phyloP scores from a whole-genome alignment of 2,329 filamentous ascomycete genomes.

The Colletotrichum truncatum region DNA sequence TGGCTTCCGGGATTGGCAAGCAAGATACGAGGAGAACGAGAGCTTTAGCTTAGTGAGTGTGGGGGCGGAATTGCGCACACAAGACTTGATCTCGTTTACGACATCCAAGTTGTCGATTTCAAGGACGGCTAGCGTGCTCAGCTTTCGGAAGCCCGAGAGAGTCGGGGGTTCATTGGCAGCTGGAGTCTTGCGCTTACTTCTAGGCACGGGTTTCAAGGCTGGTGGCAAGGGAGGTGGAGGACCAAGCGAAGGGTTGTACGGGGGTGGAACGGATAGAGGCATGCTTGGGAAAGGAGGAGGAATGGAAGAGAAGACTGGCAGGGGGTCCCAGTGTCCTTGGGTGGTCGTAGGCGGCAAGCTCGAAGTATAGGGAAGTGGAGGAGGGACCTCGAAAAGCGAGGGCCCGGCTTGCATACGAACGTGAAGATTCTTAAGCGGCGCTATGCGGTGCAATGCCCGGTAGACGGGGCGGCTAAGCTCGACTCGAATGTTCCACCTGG shows the following conservation, averaged over 20 bases:
- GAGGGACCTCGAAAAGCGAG: conserved; percentile 62
- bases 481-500: conserved; percentile 71
- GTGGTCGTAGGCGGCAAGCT: conserved; percentile 30
- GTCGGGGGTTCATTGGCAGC: conserved; percentile 56
- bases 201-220: conserved; percentile 45
- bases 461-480: conserved; percentile 69
- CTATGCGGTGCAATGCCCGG: conserved; percentile 62
- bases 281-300: conserved; percentile 27
- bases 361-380: conserved; percentile 51
- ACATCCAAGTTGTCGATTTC: conserved; percentile 69
- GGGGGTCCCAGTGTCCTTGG: conserved; percentile 26
- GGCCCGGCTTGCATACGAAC: conserved; percentile 67
- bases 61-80: conserved; percentile 62
- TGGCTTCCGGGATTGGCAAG: conserved; percentile 51
- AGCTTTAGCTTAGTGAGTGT: conserved; percentile 64
- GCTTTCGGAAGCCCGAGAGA: conserved; percentile 64
- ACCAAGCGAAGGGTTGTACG: conserved; percentile 29
- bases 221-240: conserved; percentile 42
- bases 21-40: conserved; percentile 65
- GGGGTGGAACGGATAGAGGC: conserved; percentile 16
- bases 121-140: conserved; percentile 63
- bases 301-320: conserved; percentile 34
- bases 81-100: conserved; percentile 63
- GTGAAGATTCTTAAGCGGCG: conserved; percentile 61
- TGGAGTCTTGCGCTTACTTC: conserved; percentile 45